Conservation (phyloP, 805 yeast species). For the Myxozyma geophila region DNA sequence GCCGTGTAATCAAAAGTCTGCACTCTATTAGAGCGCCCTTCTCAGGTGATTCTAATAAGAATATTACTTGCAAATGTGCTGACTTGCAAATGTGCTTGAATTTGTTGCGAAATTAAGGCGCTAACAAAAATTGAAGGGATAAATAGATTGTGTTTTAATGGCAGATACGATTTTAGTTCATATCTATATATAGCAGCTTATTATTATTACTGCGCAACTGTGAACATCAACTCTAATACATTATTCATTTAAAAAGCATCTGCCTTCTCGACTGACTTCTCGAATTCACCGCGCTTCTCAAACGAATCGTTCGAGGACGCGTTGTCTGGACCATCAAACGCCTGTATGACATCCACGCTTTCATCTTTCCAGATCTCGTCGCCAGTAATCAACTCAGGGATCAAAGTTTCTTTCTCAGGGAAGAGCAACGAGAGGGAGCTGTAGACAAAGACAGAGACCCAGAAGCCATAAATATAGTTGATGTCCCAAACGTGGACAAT, state of each 20-base stretch:
- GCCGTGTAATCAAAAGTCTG: too few species aligned
- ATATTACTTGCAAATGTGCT: too few species aligned
- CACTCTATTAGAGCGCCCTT: too few species aligned
- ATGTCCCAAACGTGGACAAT: slow-evolving; percentile 39
- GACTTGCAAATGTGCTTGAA: too few species aligned
- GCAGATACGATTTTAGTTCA: too few species aligned
- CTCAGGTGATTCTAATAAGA: too few species aligned
- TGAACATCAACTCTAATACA: too few species aligned
- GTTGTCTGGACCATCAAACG: background rate
- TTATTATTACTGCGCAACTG: too few species aligned
- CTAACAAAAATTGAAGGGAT: too few species aligned
- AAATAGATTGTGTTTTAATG: too few species aligned
- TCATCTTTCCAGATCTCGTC: slow-evolving; percentile 11
- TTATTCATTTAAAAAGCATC: background rate
- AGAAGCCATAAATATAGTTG: slow-evolving; percentile 39
- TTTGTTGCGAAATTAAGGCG: too few species aligned
- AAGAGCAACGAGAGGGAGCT: slow-evolving; percentile 24
- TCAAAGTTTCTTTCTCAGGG: slow-evolving; percentile 31
- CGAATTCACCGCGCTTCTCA: background rate
- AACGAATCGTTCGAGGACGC: background rate
- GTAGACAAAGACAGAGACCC: slow-evolving; percentile 31
- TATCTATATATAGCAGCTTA: too few species aligned
- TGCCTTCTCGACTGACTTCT: background rate
- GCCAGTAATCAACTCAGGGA: slow-evolving; percentile 21
- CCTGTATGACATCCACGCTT: background rate